These are phyloP conservation scores for Populus simonii DNA, from an alignment of 345 rosid genomes.

Conservation along the genomic window DNA sequence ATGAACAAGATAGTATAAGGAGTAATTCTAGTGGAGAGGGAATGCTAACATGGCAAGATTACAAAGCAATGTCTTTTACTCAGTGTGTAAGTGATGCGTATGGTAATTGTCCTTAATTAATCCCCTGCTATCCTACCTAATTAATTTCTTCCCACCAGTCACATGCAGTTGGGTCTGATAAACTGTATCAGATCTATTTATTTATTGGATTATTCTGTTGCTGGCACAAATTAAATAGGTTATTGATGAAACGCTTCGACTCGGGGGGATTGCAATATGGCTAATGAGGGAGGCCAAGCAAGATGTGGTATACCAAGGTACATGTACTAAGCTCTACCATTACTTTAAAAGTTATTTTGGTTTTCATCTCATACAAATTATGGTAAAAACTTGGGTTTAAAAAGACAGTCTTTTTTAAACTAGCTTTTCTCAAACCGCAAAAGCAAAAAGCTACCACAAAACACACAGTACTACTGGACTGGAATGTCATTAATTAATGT, in stretches of 20 bases:
- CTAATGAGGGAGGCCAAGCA: slow-evolving; percentile 81
- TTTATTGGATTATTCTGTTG: not conserved
- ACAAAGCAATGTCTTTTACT: slow-evolving; percentile 78
- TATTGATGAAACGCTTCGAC: slow-evolving; percentile 79
- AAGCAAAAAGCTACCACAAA: too few species aligned
- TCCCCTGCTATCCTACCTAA: too few species aligned
- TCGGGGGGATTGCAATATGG: slow-evolving; percentile 93
- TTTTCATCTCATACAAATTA: not conserved
- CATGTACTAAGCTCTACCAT: not conserved
- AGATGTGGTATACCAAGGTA: slow-evolving; percentile 72
- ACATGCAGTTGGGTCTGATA: too few species aligned
- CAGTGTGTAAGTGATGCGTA: slow-evolving; percentile 58
- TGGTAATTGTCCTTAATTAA: too few species aligned
- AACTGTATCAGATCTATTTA: not conserved
- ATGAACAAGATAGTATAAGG: slow-evolving; percentile 56
- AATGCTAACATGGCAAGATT: slow-evolving; percentile 70
- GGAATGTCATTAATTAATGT: not conserved
- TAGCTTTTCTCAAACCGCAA: too few species aligned
- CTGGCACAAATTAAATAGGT: slow-evolving; percentile 38
- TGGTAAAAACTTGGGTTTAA: not conserved
- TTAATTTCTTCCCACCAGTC: too few species aligned
- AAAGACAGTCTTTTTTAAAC: too few species aligned
- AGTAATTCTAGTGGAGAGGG: slow-evolving; percentile 11
- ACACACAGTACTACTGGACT: too few species aligned
- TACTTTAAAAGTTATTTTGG: too few species aligned